phyloP scores from a whole-genome alignment of 2,329 filamentous ascomycete genomes.

The Fusarium scirpi region DNA sequence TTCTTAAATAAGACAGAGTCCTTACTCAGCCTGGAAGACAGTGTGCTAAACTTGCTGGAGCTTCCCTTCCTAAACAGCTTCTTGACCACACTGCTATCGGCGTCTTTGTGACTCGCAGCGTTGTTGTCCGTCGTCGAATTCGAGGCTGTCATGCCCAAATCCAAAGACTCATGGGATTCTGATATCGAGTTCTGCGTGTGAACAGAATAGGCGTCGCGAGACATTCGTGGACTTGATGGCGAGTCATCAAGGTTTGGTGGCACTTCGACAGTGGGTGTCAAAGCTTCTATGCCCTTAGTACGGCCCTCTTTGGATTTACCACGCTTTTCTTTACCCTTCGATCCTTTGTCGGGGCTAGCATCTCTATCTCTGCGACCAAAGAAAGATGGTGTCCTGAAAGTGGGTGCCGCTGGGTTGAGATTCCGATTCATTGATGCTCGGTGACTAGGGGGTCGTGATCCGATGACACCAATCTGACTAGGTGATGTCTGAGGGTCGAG shows the following conservation, averaged over 20 bases:
- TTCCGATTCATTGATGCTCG: conserved; percentile 65
- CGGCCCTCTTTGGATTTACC: conserved; percentile 53
- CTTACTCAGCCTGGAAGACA: conserved; percentile 68
- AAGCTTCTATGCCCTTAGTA: conserved; percentile 54
- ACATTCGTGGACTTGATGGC: conserved; percentile 65
- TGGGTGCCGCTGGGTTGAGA: conserved; percentile 89
- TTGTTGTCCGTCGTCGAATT: conserved; percentile 68
- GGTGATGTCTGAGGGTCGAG: conserved; percentile 65
- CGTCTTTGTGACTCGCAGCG: conserved; percentile 59
- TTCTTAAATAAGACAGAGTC: conserved; percentile 69
- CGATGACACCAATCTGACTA: conserved; percentile 78
- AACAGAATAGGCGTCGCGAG: conserved; percentile 67
- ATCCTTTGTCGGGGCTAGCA: conserved; percentile 37
- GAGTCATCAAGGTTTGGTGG: conserved; percentile 59
- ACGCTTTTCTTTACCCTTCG: conserved; percentile 52
- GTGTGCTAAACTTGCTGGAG: conserved; percentile 71
- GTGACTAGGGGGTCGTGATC: conserved; percentile 73
- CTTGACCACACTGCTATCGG: conserved; percentile 69
- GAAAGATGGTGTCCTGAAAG: conserved; percentile 82
- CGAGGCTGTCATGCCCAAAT: conserved; percentile 66
- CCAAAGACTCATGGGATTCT: conserved; percentile 70
- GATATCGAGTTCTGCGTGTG: conserved; percentile 69
- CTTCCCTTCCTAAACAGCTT: conserved; percentile 75
- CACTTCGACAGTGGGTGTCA: conserved; percentile 55
- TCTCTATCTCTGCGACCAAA: conserved; percentile 61